phyloP scores from a whole-genome alignment of 2,329 filamentous ascomycete species.

The Phaeosphaeria sp. region DNA sequence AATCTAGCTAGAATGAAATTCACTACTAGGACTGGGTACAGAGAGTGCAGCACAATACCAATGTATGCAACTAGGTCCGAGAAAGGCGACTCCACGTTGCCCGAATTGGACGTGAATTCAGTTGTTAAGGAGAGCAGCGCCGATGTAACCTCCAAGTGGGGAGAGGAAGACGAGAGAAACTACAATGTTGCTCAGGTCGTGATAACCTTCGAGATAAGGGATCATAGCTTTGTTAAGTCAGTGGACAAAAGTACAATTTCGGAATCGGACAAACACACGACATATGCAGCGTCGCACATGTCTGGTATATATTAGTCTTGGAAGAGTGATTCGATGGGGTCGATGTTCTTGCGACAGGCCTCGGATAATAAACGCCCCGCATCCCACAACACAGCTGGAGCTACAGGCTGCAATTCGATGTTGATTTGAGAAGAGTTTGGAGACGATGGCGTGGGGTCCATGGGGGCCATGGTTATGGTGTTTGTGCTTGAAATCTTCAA shows the following conservation, averaged over 20 bases:
- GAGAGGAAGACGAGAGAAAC: constrained; percentile 70
- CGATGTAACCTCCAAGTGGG: constrained; percentile 67
- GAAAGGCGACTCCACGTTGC: constrained; percentile 72
- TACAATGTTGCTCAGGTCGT: constrained; percentile 64
- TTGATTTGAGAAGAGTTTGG: constrained; percentile 3
- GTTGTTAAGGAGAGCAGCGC: constrained; percentile 68
- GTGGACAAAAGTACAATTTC: background rate
- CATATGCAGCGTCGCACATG: constrained; percentile 65
- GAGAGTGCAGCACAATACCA: constrained; percentile 68
- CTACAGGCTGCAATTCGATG: constrained; percentile 13
- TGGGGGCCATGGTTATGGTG: constrained; percentile 9
- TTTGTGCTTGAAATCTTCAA: constrained; percentile 14
- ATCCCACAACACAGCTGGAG: constrained; percentile 2
- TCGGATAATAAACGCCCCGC: constrained; percentile 5
- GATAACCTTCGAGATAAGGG: constrained; percentile 63
- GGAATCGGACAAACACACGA: constrained; percentile 53
- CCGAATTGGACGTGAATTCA: constrained; percentile 67
- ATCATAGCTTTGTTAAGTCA: constrained; percentile 10
- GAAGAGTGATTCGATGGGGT: constrained; percentile 51
- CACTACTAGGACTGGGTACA: constrained; percentile 68
- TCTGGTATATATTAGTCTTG: constrained; percentile 62
- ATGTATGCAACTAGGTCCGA: constrained; percentile 70
- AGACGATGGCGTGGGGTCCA: background rate
- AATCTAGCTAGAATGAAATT: constrained; percentile 70
- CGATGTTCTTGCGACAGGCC: constrained; percentile 14